Evolutionary conservation across 176 grass and related monocot genomes (phyloP), one percentile per base, ranked within the genome.

Genomic region (Oryza officinalis): DNA sequence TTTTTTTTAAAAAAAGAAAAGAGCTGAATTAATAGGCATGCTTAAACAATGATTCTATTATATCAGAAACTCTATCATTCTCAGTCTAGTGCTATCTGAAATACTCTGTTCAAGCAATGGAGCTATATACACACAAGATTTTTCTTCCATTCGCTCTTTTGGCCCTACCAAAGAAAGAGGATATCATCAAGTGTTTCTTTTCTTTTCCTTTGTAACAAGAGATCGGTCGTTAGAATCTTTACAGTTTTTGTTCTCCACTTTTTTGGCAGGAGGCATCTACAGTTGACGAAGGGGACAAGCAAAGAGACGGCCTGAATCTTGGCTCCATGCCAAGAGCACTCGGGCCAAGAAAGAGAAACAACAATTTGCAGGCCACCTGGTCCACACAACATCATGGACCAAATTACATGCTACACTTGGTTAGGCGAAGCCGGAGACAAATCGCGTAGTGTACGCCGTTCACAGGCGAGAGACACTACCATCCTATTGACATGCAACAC

Each of bases 321-420:
- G 49, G 41, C 40, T 79, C 67, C 46, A 71, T 71, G 49, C 79
- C 49, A 70, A 13, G 13, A 71, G 32, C 67, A 72, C 50, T 13
- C 33, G 23, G 25, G 71, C 80, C 67, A 61, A 71, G 49, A 35
- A 69, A 45, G 28, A 65, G 27, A 54, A 4, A 8, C 43, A 49
- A 26, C 46, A 54, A 71, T 71, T 71, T 60, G 32, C 63, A n/a
- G 10, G 33, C 65, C 54, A 76, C 63, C 72, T 49, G 63, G 82
- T 57, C 63, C 73, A 76, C 61, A 38, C 5, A 60, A 1, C 10
- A 50, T 1, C 22, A 17, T 30, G 46, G 73, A 61, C 47, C 33
- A 69, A 60, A 31, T 26, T 61, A 15, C 8, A 73, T 41, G 59
- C 30, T 65, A n/a, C 25, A 45, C 18, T n/a, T 33, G 63, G 78